Conservation (phyloP, 2,329 filamentous ascomycete genomes). For the Scolecobasidium constrictum region DNA sequence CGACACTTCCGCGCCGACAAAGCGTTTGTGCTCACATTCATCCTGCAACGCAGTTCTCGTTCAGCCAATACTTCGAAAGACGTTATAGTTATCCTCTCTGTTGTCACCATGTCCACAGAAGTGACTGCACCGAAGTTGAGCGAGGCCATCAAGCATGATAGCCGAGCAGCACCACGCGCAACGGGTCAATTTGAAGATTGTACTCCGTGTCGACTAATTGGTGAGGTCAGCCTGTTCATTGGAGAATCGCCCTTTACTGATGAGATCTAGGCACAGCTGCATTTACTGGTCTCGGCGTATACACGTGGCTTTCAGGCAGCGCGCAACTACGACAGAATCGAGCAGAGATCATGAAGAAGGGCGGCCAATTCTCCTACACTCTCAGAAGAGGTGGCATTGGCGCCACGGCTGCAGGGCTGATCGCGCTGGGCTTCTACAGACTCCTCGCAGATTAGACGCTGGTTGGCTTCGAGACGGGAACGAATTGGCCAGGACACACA, state of each 20-base stretch:
- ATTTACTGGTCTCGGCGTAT: conserved; percentile 66
- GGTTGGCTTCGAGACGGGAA: too few relatives aligned
- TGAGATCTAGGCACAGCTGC: conserved; percentile 66
- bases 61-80: too few relatives aligned
- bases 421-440: conserved; percentile 61
- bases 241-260: too few relatives aligned
- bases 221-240: too few relatives aligned
- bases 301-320: conserved; percentile 68
- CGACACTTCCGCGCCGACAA: background rate
- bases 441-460: conserved; percentile 33
- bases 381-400: conserved; percentile 58
- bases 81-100: too few relatives aligned
- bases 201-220: conserved; percentile 58
- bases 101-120: conserved; percentile 9
- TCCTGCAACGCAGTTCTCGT: too few relatives aligned
- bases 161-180: too few relatives aligned
- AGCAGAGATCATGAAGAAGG: conserved; percentile 54
- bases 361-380: conserved; percentile 61
- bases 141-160: conserved; percentile 39
- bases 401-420: conserved; percentile 54
- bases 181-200: conserved; percentile 45
- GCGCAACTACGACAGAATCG: conserved; percentile 58
- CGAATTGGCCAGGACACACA: too few relatives aligned
- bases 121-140: conserved; percentile 16
- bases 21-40: too few relatives aligned